These are phyloP conservation scores for Kodamaea kaohsiungensis DNA, from an alignment of 805 yeast genomes.

Conservation along the genomic window DNA sequence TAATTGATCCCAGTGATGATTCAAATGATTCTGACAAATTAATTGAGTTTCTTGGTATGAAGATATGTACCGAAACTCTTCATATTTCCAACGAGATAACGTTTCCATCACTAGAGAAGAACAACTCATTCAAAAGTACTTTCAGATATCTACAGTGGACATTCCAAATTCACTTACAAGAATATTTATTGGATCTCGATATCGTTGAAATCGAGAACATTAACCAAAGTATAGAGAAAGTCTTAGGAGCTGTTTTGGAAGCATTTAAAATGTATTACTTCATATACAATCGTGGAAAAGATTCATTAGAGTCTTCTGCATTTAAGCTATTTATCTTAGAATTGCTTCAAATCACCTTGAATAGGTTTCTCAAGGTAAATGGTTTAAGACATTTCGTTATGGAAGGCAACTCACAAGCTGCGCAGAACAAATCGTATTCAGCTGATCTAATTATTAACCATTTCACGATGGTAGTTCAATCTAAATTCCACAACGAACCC, in stretches of 20 bases:
- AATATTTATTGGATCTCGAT: conserved; percentile 19
- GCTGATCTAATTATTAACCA: not conserved
- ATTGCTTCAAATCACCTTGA: conserved; percentile 14
- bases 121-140: conserved; percentile 20
- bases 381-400: not conserved
- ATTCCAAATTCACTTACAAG: conserved; percentile 21
- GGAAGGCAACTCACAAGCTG: not conserved
- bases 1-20: conserved; percentile 13
- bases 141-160: conserved; percentile 24
- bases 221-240: conserved; percentile 13
- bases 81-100: conserved; percentile 15
- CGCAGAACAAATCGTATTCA: not conserved
- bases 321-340: conserved; percentile 16
- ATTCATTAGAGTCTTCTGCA: not conserved
- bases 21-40: not conserved
- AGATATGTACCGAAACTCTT: conserved; percentile 22
- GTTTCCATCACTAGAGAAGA: conserved; percentile 10
- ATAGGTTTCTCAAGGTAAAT: conserved; percentile 16
- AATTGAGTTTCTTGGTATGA: conserved; percentile 33
- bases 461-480: not conserved
- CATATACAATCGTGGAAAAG: not conserved
- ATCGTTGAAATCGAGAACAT: conserved; percentile 14
- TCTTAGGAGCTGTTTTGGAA: conserved; percentile 13
- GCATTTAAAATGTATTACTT: conserved; percentile 10
- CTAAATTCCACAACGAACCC: not conserved